Evolutionary conservation across 768 basidiomycete species (phyloP), one percentile per base, ranked within the genome.

Genomic region (Neoboletus brunneissimus): DNA sequence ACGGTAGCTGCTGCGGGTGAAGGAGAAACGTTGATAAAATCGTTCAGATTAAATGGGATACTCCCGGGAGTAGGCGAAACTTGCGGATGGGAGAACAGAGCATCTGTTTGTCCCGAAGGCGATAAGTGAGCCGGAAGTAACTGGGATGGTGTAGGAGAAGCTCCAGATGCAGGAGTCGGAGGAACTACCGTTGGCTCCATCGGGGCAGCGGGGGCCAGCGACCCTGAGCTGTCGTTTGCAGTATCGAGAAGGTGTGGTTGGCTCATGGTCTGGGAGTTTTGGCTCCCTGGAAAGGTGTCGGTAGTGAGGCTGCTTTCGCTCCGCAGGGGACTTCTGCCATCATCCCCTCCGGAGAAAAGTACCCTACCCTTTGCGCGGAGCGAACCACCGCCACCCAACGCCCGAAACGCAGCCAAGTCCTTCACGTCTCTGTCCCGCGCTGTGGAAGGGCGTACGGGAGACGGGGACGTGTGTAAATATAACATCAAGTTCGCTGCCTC

Each of bases 401-500:
- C 76, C 43, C 85, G 78, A 64, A 77, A 87, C 18, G 85, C 80
- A 7, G 79, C 77, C 34, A 77, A 59, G 62, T 89, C 86, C 60
- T 76, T 80, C 6, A 76, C 64, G 41, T 84, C 82, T 29, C 56
- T 66, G 25, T 72, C 68, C 37, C 75, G 72, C 35, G 79, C 82
- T 42, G 77, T 79, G 16, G 77, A 72, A 22, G 81, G 80, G 40
- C 89, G 83, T 20, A 79, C 88, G 10, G 91, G 91, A 0, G 89
- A 91, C 0, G 91, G 91, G 1, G 89, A 91, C 7, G 90, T 91
- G 41, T 91, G 91, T 49, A 94, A 81, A 72, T 83, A 89, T 22
- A 93, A 75, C 84, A 94, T 88, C 43, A 92, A 73, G 66, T 90
- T 89, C n/a, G 91, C 90, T 0, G 91, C 91, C 65, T 93, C 91